Percentiles rank a stretch among this genome's conserved stretches.
Evolutionary conservation across 352 stramenopile species (phyloP).

Genomic region (Thalassiosira livingstoniorum): DNA sequence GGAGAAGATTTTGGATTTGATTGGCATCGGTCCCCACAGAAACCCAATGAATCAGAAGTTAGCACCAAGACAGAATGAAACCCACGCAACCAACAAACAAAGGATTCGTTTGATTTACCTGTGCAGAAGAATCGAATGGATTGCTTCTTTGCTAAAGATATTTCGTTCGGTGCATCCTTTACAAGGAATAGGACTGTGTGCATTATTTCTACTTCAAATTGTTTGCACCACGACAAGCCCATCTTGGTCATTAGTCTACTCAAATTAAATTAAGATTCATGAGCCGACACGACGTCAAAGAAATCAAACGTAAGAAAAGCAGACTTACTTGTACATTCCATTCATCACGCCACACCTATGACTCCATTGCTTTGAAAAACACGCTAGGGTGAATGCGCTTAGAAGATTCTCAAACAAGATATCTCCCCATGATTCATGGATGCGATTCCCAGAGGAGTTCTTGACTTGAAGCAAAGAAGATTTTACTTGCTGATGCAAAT

Average conservation of each 20-base stretch:
- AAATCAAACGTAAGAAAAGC: no score
- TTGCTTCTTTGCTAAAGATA: constrained; percentile 62
- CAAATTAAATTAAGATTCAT: no score
- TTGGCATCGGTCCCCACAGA: no score
- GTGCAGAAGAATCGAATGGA: constrained; percentile 74
- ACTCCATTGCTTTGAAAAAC: constrained; percentile 69
- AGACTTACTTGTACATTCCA: constrained; percentile 55
- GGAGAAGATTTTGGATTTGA: no score
- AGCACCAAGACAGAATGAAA: no score
- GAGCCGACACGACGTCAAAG: no score
- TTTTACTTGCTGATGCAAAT: constrained; percentile 51
- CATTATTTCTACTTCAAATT: constrained; percentile 81
- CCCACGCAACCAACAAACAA: no score
- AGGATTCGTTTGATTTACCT: no score
- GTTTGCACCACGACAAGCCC: constrained; percentile 62
- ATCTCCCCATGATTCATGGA: constrained; percentile 35
- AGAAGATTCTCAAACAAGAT: constrained; percentile 81
- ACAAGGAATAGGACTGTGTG: constrained; percentile 78
- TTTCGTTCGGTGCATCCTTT: constrained; percentile 77
- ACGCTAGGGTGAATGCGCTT: constrained; percentile 62
- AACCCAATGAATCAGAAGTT: no score
- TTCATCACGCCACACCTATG: constrained; percentile 52
- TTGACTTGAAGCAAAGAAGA: constrained; percentile 10
- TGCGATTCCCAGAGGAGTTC: neutral
- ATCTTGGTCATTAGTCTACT: constrained; percentile 71